Base-by-base conservation (phyloP, 306 rosid species). In the Vigna unguiculata region DNA sequence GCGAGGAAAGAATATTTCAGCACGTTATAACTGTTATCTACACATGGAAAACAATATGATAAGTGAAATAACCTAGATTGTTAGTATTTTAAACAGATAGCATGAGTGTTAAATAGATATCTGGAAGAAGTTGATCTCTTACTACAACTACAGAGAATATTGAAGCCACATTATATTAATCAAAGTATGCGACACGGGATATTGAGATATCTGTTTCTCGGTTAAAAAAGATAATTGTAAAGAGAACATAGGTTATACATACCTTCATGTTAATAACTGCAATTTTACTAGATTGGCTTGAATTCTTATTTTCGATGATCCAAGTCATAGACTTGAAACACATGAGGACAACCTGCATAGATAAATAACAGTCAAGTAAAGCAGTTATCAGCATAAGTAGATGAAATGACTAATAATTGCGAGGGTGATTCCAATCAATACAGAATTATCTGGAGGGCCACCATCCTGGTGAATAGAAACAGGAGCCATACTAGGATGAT, bases 271-370 rank as follows among this genome's bases (percentile, higher is more conserved):
- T 91, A 38, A 91, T 89, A 24, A 86, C 78, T 28, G 94, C 94
- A 16, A 90, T 84, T 80, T 83, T 91, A 76, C 86, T 77, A 66
- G 84, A 69, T 52, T 83, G 60, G 65, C 71, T 74, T 76, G 93
- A 81, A 81, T 82, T 86, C 80, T 82, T 89, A 75, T 82, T 88
- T 85, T 91, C 97, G 40, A 89, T 85, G 63, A 85, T 86, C 95
- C 95, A 91, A 66, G 89, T 83, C 95, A 91, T 86, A 45, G 97
- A 83, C 89, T 91, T 89, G 75, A 91, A 91, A 83, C 85, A 89
- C 67, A 86, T 86, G 69, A 88, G 86, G 75, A 91, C 92, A 74
- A 86, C 94, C 94, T 89, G 79, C 70, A 83, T 46, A 79, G 52
- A 83, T 76, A 64, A 73, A 15, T 30, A 60, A 79, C 4, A 78